These are phyloP conservation scores for Haplosporangium gracile DNA, from an alignment of 192 early-diverging fungal species.

Conservation along the genomic window DNA sequence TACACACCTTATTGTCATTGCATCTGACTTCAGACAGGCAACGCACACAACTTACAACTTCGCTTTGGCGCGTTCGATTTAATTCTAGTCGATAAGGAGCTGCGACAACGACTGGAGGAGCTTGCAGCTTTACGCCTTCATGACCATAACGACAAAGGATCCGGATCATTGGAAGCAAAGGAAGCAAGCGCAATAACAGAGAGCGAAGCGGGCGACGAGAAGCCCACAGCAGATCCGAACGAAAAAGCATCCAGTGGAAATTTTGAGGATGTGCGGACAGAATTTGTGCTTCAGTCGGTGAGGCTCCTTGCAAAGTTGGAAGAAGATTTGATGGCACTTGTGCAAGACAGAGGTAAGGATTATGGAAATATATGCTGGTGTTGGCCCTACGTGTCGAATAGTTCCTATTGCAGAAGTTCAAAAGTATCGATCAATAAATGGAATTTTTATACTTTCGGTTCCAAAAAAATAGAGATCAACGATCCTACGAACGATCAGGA, in stretches of 20 bases:
- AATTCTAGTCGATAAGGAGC: slow-evolving; percentile 22
- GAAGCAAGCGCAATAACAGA: neutral
- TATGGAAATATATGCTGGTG: neutral
- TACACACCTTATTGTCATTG: neutral
- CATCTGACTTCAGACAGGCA: neutral
- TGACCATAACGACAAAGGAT: neutral
- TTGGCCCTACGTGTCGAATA: neutral
- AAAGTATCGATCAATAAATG: neutral
- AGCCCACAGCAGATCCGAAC: neutral
- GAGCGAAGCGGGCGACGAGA: neutral
- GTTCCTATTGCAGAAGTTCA: neutral
- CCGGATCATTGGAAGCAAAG: neutral
- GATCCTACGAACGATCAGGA: slow-evolving; percentile 52
- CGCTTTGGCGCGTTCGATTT: neutral
- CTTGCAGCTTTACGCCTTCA: neutral
- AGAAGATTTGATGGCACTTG: slow-evolving; percentile 15
- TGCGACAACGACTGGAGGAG: slow-evolving; percentile 18
- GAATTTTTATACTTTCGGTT: neutral
- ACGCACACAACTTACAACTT: neutral
- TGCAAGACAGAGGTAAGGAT: slow-evolving; percentile 34
- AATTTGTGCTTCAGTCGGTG: slow-evolving; percentile 41
- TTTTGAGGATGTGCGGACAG: slow-evolving; percentile 21
- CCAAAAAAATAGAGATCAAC: slow-evolving; percentile 17
- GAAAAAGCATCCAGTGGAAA: neutral
- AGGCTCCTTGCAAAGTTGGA: slow-evolving; percentile 17